Percentiles rank a stretch among this genome's conserved stretches.
phyloP scores from a whole-genome alignment of 495 filamentous ascomycete genomes.

The Pyrenula massariospora region DNA sequence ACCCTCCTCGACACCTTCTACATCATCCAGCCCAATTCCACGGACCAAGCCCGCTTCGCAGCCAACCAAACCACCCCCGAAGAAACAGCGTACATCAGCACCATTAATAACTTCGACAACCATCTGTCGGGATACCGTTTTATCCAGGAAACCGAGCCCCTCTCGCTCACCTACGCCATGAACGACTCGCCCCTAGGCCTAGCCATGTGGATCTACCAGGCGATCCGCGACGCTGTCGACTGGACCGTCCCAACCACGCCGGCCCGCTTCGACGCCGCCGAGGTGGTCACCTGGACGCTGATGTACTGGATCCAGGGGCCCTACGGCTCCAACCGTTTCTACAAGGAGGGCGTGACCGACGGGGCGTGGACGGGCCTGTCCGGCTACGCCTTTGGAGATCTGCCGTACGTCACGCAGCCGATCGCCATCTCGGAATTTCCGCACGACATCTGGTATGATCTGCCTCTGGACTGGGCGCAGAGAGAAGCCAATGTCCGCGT shows the following conservation, averaged over 20 bases:
- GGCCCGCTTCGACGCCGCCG: constrained; percentile 14
- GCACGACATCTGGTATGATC: constrained; percentile 7
- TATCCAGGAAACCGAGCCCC: constrained; percentile 22
- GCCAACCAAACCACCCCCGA: constrained; percentile 1
- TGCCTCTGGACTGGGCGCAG: constrained; percentile 8
- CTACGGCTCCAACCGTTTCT: constrained; percentile 17
- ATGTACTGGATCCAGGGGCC: constrained; percentile 24
- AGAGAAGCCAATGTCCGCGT: constrained; percentile 10
- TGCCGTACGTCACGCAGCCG: constrained; percentile 6
- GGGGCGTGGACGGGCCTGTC: constrained; percentile 5
- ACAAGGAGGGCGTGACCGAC: constrained; percentile 11
- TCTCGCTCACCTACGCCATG: constrained; percentile 19
- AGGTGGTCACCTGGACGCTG: constrained; percentile 23
- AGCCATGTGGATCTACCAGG: constrained; percentile 26
- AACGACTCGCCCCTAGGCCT: constrained; percentile 21
- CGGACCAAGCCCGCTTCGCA: constrained; percentile 3
- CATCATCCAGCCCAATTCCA: constrained; percentile 8
- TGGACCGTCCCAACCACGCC: constrained; percentile 20
- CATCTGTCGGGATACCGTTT: constrained; percentile 14
- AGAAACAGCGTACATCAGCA: constrained; percentile 1
- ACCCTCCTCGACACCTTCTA: constrained; percentile 4
- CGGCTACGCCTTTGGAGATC: constrained; percentile 3
- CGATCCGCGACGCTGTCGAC: constrained; percentile 13
- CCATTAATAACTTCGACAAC: constrained; percentile 2
- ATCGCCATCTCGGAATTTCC: constrained; percentile 14